Base-by-base conservation (phyloP, 1,139 yeast genomes). In the Yamadazyma dendronema region DNA sequence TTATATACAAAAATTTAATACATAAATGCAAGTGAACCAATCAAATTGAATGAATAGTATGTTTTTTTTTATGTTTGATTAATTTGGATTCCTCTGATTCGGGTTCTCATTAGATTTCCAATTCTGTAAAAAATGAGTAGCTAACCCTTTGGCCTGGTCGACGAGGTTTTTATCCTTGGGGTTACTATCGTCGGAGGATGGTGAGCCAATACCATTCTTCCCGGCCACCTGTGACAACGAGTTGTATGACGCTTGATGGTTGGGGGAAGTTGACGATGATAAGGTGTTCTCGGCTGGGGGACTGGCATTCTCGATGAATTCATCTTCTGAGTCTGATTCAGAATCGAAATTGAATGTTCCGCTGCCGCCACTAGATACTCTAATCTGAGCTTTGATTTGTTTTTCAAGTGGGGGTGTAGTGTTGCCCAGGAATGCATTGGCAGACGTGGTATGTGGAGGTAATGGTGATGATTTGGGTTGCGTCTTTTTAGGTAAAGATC, bases 141-240 rank as follows among this genome's bases (percentile, higher is more conserved):
- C 72, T 31, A 66, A 52, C 3, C 67, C 72, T 47, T 65, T 62
- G 23, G 74, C 72, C 44, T 63, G 72, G 21, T 63, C 67, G 34
- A 66, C 67, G 14, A 66, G 43, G 16, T 59, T 54, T 22, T 48
- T 53, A 34, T 49, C 45, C 15, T 38, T 43, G 9, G 17, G 17
- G 5, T 24, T 19, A 16, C 33, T 35, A 28, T 34, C 37, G 7
- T 31, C 34, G n/a, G 32, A 30, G 4, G 61, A 57, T 15, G 65
- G 54, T 11, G 69, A 71, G 52, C 61, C 49, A 31, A 67, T 64
- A 4, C 73, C 72, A 43, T 57, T 67, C 36, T 54, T 60, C 10
- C 72, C 80, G 2, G 81, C 81, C 16, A 77, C 77, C 45, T 73
- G 77, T 34, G 77, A 72, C 28, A 75, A 56, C 9, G 79, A 65